Evolutionary conservation across 108 stramenopile genomes (phyloP), one percentile per base, ranked within the genome.

Genomic region (Epithemia pelagica): DNA sequence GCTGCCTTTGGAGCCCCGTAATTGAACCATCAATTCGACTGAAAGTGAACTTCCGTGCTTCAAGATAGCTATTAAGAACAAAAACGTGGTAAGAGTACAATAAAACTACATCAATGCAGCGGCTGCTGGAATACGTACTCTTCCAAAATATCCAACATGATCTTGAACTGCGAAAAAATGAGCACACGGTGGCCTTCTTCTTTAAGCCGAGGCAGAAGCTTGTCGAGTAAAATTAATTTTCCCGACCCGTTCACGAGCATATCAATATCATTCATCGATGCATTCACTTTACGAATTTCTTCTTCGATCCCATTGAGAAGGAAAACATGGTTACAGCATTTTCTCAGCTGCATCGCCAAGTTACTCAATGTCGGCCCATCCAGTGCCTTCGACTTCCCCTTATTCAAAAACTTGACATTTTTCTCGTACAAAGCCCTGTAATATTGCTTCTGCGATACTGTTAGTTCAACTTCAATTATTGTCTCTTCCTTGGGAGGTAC

Each of bases 301-400:
- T 78, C 69, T 68, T 95, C 92, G 5, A 93, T 89, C 1, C 93
- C 93, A 58, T 84, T 93, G n/a, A 99, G 68, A n/a, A 99, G 73
- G 61, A 94, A 99, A 2, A 96, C 82, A 75, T 99, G 99, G 70
- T 99, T 98, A 72, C 97, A 98, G 64, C 95, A 97, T 72, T 99
- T 99, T 29, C 96, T 71, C 7, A 97, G 82, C 69, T 97, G 93
- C 85, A 86, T 86, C 28, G 82, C 81, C 27, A 86, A 74, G 68
- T 86, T 86, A 77, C 84, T 92, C 53, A 96, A 72, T 59, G 81
- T 84, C 0, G 96, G 98, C 3, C 92, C 95, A 75, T 94, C 91
- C 30, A 94, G 53, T 0, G 88, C 80, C 62, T 91, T 88, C 70
- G 84, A 87, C 69, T 86, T 79, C 72, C 86, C 85, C 62, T 90